phyloP scores from a whole-genome alignment of 345 rosid species.

The Acer yangbiense region DNA sequence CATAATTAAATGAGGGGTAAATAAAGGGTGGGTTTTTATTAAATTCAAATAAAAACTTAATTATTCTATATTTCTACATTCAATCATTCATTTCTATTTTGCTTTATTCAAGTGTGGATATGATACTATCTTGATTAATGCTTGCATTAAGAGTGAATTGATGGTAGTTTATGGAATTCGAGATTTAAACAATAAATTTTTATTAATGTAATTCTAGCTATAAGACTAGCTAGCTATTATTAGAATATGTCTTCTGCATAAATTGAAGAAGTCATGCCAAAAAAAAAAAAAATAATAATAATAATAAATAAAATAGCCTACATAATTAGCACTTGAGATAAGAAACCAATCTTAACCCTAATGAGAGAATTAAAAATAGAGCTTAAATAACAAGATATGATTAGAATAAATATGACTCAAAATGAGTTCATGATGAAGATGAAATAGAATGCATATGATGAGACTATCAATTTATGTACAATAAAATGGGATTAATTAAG shows the following conservation, averaged over 20 bases:
- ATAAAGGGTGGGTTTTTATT: too few relatives aligned
- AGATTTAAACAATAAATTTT: not conserved
- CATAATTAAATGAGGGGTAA: too few relatives aligned
- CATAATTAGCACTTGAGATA: not conserved
- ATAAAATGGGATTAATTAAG: conserved; percentile 3
- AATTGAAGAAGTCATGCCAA: too few relatives aligned
- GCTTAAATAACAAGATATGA: not conserved
- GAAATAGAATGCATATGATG: not conserved
- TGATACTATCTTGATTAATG: too few relatives aligned
- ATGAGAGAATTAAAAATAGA: conserved; percentile 7
- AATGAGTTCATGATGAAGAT: not conserved
- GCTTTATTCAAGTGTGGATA: too few relatives aligned
- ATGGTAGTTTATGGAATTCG: too few relatives aligned
- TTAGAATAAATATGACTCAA: conserved; percentile 14
- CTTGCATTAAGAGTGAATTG: too few relatives aligned
- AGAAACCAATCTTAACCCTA: not conserved
- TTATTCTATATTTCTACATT: too few relatives aligned
- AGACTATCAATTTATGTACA: conserved; percentile 23
- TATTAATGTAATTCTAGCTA: not conserved
- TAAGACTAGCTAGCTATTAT: too few relatives aligned
- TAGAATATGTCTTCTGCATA: too few relatives aligned
- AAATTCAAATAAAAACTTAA: too few relatives aligned
- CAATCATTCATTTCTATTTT: too few relatives aligned
- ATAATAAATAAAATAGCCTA: not conserved
- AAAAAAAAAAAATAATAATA: not conserved